Evolutionary conservation across 2,329 filamentous ascomycete species (phyloP).

Genomic region (Aspergillus intermedius): DNA sequence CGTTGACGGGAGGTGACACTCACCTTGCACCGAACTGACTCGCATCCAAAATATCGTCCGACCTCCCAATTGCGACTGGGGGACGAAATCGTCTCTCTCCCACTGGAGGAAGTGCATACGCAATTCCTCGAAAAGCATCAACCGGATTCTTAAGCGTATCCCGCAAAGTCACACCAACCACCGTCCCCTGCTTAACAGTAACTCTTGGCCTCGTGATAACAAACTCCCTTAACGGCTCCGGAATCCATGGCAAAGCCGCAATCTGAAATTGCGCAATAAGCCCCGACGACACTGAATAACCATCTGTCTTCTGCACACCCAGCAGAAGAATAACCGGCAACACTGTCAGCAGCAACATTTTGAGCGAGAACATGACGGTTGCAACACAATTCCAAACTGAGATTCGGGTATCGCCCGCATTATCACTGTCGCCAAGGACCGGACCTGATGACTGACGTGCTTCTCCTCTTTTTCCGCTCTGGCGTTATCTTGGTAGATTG

Average conservation of each 20-base stretch:
- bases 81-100: conserved; percentile 44
- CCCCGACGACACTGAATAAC: not conserved
- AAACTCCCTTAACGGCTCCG: not conserved
- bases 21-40: conserved; percentile 25
- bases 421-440: not conserved
- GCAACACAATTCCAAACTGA: not conserved
- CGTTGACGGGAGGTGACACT: not conserved
- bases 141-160: conserved; percentile 19
- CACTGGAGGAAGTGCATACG: conserved; percentile 43
- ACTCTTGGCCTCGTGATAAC: conserved; percentile 1
- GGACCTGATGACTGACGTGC: not conserved
- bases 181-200: conserved; percentile 18
- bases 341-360: not conserved
- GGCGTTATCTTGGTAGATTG: not conserved
- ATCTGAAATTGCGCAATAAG: not conserved
- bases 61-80: conserved; percentile 22
- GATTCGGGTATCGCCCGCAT: not conserved
- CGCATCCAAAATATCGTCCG: conserved; percentile 28
- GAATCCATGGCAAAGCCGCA: not conserved
- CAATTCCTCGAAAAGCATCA: conserved; percentile 44
- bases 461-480: not conserved
- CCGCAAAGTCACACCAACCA: conserved; percentile 21
- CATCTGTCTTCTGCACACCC: not conserved
- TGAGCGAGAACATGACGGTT: not conserved
- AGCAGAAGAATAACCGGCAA: not conserved